phyloP scores from a whole-genome alignment of 176 grass and related monocot genomes.

The Thalia dealbata region DNA sequence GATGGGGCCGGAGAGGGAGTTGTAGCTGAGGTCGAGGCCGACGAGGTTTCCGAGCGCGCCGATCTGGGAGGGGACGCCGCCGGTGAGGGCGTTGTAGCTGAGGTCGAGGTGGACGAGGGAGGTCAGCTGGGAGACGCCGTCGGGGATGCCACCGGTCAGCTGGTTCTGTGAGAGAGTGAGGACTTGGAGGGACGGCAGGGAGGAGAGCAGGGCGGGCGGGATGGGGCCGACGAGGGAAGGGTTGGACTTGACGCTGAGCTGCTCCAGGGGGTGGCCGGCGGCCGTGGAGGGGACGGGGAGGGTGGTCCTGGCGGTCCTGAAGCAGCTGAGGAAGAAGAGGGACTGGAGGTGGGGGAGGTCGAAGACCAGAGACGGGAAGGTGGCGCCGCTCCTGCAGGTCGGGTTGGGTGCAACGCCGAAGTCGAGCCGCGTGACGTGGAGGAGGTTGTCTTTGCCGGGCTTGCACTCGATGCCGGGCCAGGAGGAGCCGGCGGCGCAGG shows the following conservation, averaged over 20 bases:
- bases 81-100: constrained; percentile 78
- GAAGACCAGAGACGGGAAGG: constrained; percentile 54
- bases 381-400: constrained; percentile 46
- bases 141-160: constrained; percentile 54
- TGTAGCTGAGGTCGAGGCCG: constrained; percentile 81
- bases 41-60: constrained; percentile 39
- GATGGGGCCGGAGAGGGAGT: constrained; percentile 56
- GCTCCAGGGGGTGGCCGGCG: constrained; percentile 41
- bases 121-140: constrained; percentile 31
- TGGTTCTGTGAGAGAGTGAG: constrained; percentile 80
- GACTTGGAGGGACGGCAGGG: constrained; percentile 56
- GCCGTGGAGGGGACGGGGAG: constrained; percentile 27
- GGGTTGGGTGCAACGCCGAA: constrained; percentile 77
- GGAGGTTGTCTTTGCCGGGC: constrained; percentile 13
- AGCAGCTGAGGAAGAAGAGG: constrained; percentile 87
- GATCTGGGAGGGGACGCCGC: constrained; percentile 36
- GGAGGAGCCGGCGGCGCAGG: constrained; percentile 32
- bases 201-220: constrained; percentile 34
- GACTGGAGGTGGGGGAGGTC: constrained; percentile 51
- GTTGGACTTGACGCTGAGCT: constrained; percentile 72
- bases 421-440: constrained; percentile 87
- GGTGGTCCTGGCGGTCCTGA: constrained; percentile 33
- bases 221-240: constrained; percentile 48
- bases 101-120: constrained; percentile 80
- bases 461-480: constrained; percentile 96